Percentiles rank a stretch among this genome's conserved stretches.
Conservation (phyloP, 768 basidiomycete genomes). For the Macrolepiota dolichaula region DNA sequence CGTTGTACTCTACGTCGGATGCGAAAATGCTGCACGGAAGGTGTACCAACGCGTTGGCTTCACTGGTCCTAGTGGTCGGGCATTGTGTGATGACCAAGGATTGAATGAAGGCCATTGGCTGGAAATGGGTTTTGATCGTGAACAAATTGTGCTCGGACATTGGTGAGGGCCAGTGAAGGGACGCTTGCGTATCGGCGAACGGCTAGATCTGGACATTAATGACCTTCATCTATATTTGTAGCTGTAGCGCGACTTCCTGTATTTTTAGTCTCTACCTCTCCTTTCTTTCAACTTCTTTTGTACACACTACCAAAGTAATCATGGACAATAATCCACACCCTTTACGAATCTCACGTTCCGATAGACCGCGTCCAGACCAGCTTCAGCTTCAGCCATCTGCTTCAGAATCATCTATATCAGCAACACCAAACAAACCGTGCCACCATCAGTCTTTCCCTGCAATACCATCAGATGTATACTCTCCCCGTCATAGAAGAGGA, state of each 20-base stretch:
- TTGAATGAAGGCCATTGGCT: constrained; percentile 41
- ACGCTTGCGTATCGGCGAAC: not conserved
- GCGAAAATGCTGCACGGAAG: constrained; percentile 39
- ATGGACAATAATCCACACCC: not conserved
- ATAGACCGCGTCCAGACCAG: not conserved
- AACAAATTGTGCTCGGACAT: constrained; percentile 50
- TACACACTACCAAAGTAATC: not conserved
- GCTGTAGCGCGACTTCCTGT: not conserved
- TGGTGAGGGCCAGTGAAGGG: constrained; percentile 44
- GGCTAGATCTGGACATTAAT: not conserved
- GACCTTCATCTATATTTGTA: not conserved
- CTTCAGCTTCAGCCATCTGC: not conserved
- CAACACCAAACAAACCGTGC: not conserved
- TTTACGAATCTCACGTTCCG: not conserved
- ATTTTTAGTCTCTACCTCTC: not conserved
- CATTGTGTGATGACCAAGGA: constrained; percentile 30
- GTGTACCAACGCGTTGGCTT: constrained; percentile 74
- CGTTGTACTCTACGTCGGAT: constrained; percentile 67
- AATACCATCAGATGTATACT: not conserved
- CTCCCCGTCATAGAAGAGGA: not conserved
- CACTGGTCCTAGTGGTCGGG: constrained; percentile 40
- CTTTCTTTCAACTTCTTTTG: not conserved
- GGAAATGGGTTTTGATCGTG: constrained; percentile 59
- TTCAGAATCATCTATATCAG: not conserved
- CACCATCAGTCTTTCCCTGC: not conserved